phyloP scores from a whole-genome alignment of 208 protist species.

The Phytomonas francai region DNA sequence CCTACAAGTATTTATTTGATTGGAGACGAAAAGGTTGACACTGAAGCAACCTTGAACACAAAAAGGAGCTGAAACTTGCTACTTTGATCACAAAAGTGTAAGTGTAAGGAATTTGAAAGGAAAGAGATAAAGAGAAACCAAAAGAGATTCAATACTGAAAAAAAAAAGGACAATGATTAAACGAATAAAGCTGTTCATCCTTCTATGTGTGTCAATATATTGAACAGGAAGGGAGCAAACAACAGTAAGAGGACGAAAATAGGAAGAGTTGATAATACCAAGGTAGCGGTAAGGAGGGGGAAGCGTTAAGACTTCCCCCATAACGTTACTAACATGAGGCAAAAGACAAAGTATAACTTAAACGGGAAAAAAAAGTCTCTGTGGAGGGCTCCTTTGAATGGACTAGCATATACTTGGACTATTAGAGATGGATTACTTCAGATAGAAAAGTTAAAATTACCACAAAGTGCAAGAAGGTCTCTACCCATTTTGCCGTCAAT shows the following conservation, averaged over 20 bases:
- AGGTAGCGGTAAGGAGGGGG: slow-evolving; percentile 3
- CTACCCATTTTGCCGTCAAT: background rate
- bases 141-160: slow-evolving; percentile 12
- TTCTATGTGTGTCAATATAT: background rate
- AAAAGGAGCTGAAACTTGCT: slow-evolving; percentile 70
- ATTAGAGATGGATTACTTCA: background rate
- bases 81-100: slow-evolving; percentile 32
- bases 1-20: too few relatives aligned
- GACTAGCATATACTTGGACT: background rate
- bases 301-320: slow-evolving; percentile 1
- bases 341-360: background rate
- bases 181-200: background rate
- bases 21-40: too few relatives aligned
- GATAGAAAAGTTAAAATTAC: background rate
- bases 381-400: background rate
- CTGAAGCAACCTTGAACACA: slow-evolving; percentile 50
- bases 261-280: slow-evolving; percentile 7
- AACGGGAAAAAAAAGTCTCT: too few relatives aligned
- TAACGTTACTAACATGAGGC: background rate
- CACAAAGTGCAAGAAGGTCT: background rate
- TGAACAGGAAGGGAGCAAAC: background rate
- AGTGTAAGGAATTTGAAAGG: background rate
- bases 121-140: slow-evolving; percentile 1
- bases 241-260: slow-evolving; percentile 1
- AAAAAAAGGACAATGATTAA: slow-evolving; percentile 9